Base-by-base conservation (phyloP, 2,329 filamentous ascomycete genomes). In the Beauveria scarabaeidicola region DNA sequence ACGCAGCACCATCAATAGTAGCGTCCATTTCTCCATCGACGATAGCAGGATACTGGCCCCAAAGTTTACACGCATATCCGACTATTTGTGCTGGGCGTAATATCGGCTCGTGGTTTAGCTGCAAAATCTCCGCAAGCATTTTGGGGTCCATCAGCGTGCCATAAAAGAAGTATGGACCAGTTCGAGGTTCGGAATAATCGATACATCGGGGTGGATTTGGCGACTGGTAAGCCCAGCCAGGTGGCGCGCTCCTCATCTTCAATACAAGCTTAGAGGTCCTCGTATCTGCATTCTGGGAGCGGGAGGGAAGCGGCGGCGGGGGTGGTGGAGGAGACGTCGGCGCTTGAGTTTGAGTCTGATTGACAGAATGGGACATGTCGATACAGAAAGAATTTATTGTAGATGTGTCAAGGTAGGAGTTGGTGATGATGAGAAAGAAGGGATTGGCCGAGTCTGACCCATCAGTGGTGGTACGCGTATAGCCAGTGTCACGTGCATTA, bases 31-130 rank as follows among this genome's bases (percentile, higher is more conserved):
- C 52, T 25, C 40, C 40, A 29, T 55, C 23, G 3, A 43, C 15
- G 2, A 55, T 21, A n/a, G 52, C 40, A 44, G 52, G 52, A 46
- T 55, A 55, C 36, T 55, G 25, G 52, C 52, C 52, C 40, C 25
- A 43, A 10, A 46, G 52, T 7, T 41, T 54, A 4, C 19, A 23
- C 32, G 11, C 9, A 43, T 54, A 43, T 25, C 52, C 21, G 40
- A 54, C 32, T n/a, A 54, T 25, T 8, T 54, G n/a, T 25, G 25
- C 52, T 41, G 36, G 36, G 1, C 52, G 52, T 19, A 54, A 21
- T 27, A 54, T 19, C 5, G 36, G 52, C 36, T 54, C 40, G 13
- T 56, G 40, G 27, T 32, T 8, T n/a, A 47, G 15, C 21, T 56
- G n/a, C 21, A 56, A 8, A 11, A 54, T 43, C 21, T 43, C 52